phyloP scores from a whole-genome alignment of 257 asterid genomes.

The Ocimum tenuiflorum region DNA sequence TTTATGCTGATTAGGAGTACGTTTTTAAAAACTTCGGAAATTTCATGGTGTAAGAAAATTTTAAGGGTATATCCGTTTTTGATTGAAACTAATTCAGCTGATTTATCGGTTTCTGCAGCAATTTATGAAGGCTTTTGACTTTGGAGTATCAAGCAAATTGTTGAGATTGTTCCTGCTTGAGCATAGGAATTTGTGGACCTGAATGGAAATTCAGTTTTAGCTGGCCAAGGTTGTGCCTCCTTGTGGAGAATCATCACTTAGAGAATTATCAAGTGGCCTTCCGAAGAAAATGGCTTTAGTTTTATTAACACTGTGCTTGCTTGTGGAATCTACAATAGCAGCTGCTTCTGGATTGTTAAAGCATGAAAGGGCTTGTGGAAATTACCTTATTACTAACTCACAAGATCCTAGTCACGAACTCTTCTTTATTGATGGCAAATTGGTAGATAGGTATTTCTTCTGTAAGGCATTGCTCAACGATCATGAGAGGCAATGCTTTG shows the following conservation, averaged over 20 bases:
- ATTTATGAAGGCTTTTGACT: background rate
- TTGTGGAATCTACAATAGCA: constrained; percentile 35
- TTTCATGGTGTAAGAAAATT: background rate
- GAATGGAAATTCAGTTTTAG: constrained; percentile 13
- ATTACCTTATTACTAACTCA: constrained; percentile 33
- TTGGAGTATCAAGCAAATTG: constrained; percentile 18
- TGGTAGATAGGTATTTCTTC: constrained; percentile 52
- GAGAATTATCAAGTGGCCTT: constrained; percentile 24
- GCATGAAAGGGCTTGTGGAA: constrained; percentile 44
- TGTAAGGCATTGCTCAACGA: constrained; percentile 44
- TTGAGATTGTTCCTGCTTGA: constrained; percentile 21
- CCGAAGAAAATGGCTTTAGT: constrained; percentile 33
- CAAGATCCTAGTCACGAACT: constrained; percentile 34
- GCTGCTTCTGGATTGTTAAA: constrained; percentile 41
- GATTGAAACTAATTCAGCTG: background rate
- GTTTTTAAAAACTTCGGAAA: background rate
- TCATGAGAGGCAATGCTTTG: constrained; percentile 38
- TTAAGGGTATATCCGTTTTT: background rate
- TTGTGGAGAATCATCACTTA: constrained; percentile 27
- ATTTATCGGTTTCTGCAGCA: constrained; percentile 16
- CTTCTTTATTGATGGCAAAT: constrained; percentile 52
- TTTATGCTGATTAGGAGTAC: background rate
- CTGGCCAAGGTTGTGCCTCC: constrained; percentile 18
- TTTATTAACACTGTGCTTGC: constrained; percentile 31
- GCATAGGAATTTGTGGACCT: constrained; percentile 5